A percentile compares a stretch with the other conserved stretches of the same genome.
Evolutionary conservation across 1,139 yeast genomes (phyloP).

Genomic region (Taiozyma sp.): DNA sequence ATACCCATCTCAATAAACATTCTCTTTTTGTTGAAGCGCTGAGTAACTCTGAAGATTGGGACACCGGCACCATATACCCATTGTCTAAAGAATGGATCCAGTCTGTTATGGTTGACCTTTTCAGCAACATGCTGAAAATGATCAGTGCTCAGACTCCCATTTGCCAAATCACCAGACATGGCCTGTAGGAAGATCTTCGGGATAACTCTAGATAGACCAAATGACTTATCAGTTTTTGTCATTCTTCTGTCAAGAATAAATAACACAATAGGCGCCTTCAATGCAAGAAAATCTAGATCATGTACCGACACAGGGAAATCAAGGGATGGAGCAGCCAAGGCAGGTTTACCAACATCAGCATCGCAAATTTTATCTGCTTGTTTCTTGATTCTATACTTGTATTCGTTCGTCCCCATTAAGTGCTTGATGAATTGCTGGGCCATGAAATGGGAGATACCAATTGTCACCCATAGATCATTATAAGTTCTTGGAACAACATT

Average conservation of each 20-base stretch:
- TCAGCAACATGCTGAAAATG: constrained; percentile 94
- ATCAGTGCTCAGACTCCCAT: constrained; percentile 71
- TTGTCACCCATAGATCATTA: constrained; percentile 87
- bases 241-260: constrained; percentile 83
- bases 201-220: constrained; percentile 85
- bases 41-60: constrained; percentile 84
- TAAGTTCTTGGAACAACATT: constrained; percentile 78
- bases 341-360: constrained; percentile 75
- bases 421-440: constrained; percentile 61
- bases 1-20: constrained; percentile 94
- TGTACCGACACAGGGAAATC: constrained; percentile 60
- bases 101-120: constrained; percentile 80
- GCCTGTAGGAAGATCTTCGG: constrained; percentile 92
- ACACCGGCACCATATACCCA: constrained; percentile 93
- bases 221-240: constrained; percentile 93
- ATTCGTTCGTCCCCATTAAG: constrained; percentile 82
- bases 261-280: constrained; percentile 84
- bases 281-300: constrained; percentile 56
- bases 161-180: constrained; percentile 87
- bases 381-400: constrained; percentile 61
- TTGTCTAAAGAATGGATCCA: constrained; percentile 81
- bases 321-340: constrained; percentile 64
- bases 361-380: constrained; percentile 62
- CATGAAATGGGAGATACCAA: constrained; percentile 86
- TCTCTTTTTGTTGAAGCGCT: constrained; percentile 87